Evolutionary conservation across 1,284 basidiomycete species (phyloP), one percentile per base, ranked within the genome.

Genomic region (Fistulina hepatica): DNA sequence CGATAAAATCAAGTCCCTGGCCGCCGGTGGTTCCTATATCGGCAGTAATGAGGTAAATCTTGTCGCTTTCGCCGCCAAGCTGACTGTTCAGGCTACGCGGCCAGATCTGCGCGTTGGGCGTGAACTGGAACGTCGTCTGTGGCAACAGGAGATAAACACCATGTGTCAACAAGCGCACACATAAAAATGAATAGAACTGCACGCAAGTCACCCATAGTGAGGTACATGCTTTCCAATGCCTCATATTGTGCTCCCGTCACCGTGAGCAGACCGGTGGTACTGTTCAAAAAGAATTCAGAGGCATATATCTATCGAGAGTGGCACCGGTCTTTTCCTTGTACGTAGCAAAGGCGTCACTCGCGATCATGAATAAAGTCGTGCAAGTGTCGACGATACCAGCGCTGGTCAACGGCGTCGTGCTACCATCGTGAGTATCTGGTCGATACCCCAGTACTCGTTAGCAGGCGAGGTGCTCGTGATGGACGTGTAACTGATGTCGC

Each of bases 381-480:
- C 71, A 71, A 19, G 74, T 77, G 52, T 80, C 77, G 37, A 80
- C 73, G 40, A 81, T 73, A 43, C 77, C 77, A 19, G 73, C 67
- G 12, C 67, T 69, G 24, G 43, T 50, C 3, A 55, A 35, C 40
- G 79, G 53, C 38, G 53, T 65, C 4, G 58, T 23, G 4, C 23
- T 26, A 6, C 41, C 41, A 13, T 44, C n/a, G n/a, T n/a, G n/a
- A n/a, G n/a, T n/a, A n/a, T n/a, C 55, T 79, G 64, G 50, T 74
- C 58, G 47, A 81, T 73, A 26, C 78, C 78, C 73, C 73, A 81
- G 61, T 65, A 80, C 25, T 56, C 44, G 34, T 47, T 57, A 8
- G 74, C 61, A 20, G 76, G 76, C 7, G 41, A 52, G 3, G 65
- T 69, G 8, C 44, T 47, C 2, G 73, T 76, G 34, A 71, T 23